Percentiles rank a stretch among this genome's conserved stretches.
phyloP scores from a whole-genome alignment of 768 basidiomycete genomes.

The Macrocybe gigantea region DNA sequence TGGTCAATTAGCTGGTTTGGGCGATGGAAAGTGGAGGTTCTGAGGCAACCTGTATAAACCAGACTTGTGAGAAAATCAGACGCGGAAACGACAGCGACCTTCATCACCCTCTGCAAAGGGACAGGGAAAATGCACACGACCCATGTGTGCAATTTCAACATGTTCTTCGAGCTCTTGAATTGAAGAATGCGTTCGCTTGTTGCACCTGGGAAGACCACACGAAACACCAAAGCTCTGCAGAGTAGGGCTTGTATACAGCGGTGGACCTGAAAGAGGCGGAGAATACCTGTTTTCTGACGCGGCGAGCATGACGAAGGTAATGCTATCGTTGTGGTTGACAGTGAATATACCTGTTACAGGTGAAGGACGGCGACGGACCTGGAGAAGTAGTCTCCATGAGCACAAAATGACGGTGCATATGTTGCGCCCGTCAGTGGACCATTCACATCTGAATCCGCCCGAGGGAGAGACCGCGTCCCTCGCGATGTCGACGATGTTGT shows the following conservation, averaged over 20 bases:
- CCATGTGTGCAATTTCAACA: slow-evolving; percentile 13
- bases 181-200: slow-evolving; percentile 5
- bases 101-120: slow-evolving; percentile 12
- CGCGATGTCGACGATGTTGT: slow-evolving; percentile 10
- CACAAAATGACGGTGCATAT: slow-evolving; percentile 9
- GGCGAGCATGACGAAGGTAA: slow-evolving; percentile 5
- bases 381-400: slow-evolving; percentile 12
- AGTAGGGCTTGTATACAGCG: too few species aligned
- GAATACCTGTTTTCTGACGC: slow-evolving; percentile 10
- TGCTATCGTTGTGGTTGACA: slow-evolving; percentile 3
- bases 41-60: slow-evolving; percentile 8
- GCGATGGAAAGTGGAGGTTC: background rate
- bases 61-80: background rate
- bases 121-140: slow-evolving; percentile 10
- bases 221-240: background rate
- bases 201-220: slow-evolving; percentile 10
- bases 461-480: slow-evolving; percentile 6
- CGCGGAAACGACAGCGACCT: background rate
- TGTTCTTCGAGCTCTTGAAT: slow-evolving; percentile 10
- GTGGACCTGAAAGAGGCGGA: too few species aligned
- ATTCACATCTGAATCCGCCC: slow-evolving; percentile 13
- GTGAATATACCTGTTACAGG: background rate
- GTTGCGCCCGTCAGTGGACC: slow-evolving; percentile 10
- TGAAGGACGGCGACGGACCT: slow-evolving; percentile 12
- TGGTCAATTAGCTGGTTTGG: slow-evolving; percentile 8